Base-by-base conservation (phyloP, 768 basidiomycete genomes). In the Lactifluus echinatus region DNA sequence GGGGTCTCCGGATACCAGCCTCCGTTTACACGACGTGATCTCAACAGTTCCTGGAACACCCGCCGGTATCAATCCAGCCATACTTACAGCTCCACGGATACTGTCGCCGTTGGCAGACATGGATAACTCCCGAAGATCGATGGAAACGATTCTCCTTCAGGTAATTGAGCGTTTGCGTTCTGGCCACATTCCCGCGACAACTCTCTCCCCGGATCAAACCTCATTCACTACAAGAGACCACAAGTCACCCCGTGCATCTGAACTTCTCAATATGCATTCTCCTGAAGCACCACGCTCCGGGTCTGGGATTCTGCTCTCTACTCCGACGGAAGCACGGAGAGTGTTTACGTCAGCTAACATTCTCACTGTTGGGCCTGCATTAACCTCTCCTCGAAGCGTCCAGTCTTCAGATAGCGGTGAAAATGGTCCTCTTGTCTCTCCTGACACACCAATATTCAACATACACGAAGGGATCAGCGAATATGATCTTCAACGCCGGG, bases 391-490 rank as follows among this genome's bases (percentile, higher is more conserved):
- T n/a, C 53, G 12, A 17, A 17, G 26, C 8, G 2, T 8, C 14
- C 14, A n/a, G 24, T 24, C 45, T n/a, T 39, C 42, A 17, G 28
- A 45, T 19, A 37, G 17, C 8, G 21, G 24, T 19, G 10, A 19
- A 17, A 24, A 17, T 17, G n/a, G 46, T 8, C 46, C 2, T 58
- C 19, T 42, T 1, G 53, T 55, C 48, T 63, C 62, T 26, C 63
- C 64, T 7, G 63, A 65, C n/a, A 67, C 60, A 2, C 83, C 84
- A 15, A 72, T 86, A 24, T 71, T 83, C 50, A 78, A 86, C 59
- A 83, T 86, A 6, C 83, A 87, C 63, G 70, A 74, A 40, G 86
- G 86, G 28, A 73, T 87, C 39, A 69, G 72, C 15, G 69, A 85
- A 28, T 70, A 71, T 33, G 79, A 81, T 21, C 76, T 88, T 23